phyloP scores from a whole-genome alignment of 108 stramenopile genomes.

The Fragilaria crotonensis region DNA sequence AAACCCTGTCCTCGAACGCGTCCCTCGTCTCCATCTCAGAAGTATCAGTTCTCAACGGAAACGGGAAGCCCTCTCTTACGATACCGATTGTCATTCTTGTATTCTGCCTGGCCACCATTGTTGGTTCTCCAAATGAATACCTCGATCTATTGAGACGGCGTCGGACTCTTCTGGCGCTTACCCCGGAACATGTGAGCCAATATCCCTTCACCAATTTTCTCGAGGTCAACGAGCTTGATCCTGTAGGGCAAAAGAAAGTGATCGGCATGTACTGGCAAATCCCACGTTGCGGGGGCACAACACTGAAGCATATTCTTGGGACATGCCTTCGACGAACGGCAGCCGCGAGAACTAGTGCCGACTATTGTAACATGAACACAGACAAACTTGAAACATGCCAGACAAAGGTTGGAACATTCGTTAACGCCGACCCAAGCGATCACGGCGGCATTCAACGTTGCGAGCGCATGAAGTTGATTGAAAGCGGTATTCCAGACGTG shows the following conservation, averaged over 20 bases:
- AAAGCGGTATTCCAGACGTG: slow-evolving; percentile 25
- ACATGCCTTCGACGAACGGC: slow-evolving; percentile 2
- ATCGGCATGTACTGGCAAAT: slow-evolving; percentile 17
- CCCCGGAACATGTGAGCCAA: slow-evolving; percentile 3
- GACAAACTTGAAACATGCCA: slow-evolving; percentile 1
- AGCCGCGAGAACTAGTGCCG: slow-evolving; percentile 2
- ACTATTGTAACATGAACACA: slow-evolving; percentile 2
- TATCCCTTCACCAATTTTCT: slow-evolving; percentile 10
- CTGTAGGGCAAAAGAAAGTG: not conserved
- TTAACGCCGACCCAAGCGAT: slow-evolving; percentile 37
- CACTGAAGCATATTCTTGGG: slow-evolving; percentile 12
- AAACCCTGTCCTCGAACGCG: no score
- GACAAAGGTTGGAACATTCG: slow-evolving; percentile 13
- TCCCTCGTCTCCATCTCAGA: no score
- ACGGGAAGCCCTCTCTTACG: not conserved
- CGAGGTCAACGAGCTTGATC: not conserved
- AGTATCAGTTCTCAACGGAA: no score
- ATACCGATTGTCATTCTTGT: not conserved
- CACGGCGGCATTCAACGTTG: slow-evolving; percentile 28
- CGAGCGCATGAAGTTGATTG: slow-evolving; percentile 20
- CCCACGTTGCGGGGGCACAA: slow-evolving; percentile 14
- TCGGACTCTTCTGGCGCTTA: not conserved
- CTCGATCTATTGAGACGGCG: not conserved
- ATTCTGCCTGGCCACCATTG: not conserved
- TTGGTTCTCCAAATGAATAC: not conserved